Base-by-base conservation (phyloP, 495 filamentous ascomycete species). In the Aspergillus ostianus region DNA sequence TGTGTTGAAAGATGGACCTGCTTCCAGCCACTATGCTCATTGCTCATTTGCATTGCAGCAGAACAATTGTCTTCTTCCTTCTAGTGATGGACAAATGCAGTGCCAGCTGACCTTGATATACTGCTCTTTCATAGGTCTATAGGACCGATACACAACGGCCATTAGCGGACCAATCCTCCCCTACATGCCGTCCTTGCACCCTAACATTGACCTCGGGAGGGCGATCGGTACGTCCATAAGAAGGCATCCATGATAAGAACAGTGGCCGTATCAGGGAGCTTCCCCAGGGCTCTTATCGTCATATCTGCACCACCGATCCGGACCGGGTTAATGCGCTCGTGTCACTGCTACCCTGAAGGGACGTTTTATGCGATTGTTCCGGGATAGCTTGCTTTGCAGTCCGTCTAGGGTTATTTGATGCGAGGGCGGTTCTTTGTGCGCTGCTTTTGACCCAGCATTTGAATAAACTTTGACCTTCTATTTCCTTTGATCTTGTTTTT, bases 281-380 rank as follows among this genome's bases (percentile, higher is more conserved):
- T 51, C 48, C 32, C 60, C 51, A 62, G 2, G 23, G 23, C 23
- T 62, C 59, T 51, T 23, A 41, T 46, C 36, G 36, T 41, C 36
- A 41, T 41, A 59, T 47, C 61, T 58, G 70, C 62, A 61, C 67
- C 64, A 58, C 30, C 57, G 66, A 63, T 19, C 70, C 67, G 52
- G 72, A 73, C 62, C 50, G 20, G 64, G 72, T 61, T 69, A 70
- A 61, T 58, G 17, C 51, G 61, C 20, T 70, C 70, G 53, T 59
- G 61, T 41, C 47, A 52, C 53, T 13, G 21, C 29, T 41, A 36
- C 64, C 56, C 46, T 63, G 13, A 17, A 17, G 36, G 13, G 36
- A 15, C 13, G 36, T 41, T 41, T 41, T 41, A 41, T 41, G 36
- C 36, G 36, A 41, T 41, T 41, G 13, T 15, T 12, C 12, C 36